Evolutionary conservation across 305 asterid genomes (phyloP), one percentile per base, ranked within the genome.

Genomic region (Rubia tinctorum): DNA sequence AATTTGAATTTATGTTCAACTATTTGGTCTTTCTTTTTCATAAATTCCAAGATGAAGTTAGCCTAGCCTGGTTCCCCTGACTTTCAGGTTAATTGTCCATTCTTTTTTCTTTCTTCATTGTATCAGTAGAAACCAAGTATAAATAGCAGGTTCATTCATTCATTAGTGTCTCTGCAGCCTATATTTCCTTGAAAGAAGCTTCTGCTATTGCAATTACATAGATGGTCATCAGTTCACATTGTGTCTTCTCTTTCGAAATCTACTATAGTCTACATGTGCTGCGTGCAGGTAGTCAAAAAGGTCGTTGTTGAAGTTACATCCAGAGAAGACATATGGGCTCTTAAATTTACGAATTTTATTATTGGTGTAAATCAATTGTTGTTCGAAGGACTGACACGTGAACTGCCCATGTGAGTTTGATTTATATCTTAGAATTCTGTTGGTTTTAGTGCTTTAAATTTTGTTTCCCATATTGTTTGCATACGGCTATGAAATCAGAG

Each of bases 301-400:
- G 88, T 82, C 42, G 84, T 82, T 77, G 85, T 91, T 75, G 81
- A 70, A 39, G 88, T 81, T 79, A 74, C 82, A 66, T 77, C 90
- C 55, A 71, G 73, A 69, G 97, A 89, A 85, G 97, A 93, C 82
- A 79, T 69, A 8, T 89, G 97, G 97, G 97, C 97, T 11, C 70
- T 86, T 27, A 91, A 83, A 78, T 83, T 93, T 49, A 76, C 86
- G 80, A 88, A 88, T 81, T 93, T 91, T 77, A 91, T 91, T 20
- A 80, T 87, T 51, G 91, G 96, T n/a, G 84, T 84, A 69, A 89
- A 93, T 72, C 95, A 93, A 77, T 85, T 91, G 68, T 61, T 93
- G 65, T 85, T 86, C 78, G 88, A 87, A 13, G 98, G 97, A 80
- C 75, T 89, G 78, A 91, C 97, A 8, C 96, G 98, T 62, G 98